phyloP scores from a whole-genome alignment of 2,329 filamentous ascomycete genomes.

The Chalara sp. region DNA sequence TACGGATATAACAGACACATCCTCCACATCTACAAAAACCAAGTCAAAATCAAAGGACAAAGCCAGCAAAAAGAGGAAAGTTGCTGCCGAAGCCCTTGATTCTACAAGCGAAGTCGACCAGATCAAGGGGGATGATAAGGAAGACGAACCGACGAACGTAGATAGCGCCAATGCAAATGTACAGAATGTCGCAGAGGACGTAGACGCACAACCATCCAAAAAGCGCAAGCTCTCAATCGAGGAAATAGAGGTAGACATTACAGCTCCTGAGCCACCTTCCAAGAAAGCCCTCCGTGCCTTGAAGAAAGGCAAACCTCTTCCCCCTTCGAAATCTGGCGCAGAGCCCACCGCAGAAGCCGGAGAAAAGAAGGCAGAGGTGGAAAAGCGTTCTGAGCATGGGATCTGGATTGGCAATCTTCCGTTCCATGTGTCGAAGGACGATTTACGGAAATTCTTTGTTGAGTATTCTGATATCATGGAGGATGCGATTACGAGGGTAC shows the following conservation, averaged over 20 bases:
- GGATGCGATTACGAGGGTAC: conserved; percentile 71
- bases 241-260: conserved; percentile 84
- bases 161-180: not conserved
- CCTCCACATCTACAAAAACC: conserved; percentile 5
- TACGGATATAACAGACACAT: not conserved
- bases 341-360: conserved; percentile 19
- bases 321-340: conserved; percentile 35
- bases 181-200: not conserved
- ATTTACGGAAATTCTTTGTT: conserved; percentile 75
- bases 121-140: not conserved
- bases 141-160: not conserved
- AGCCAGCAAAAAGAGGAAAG: conserved; percentile 24
- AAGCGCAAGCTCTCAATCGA: conserved; percentile 65
- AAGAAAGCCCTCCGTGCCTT: conserved; percentile 87
- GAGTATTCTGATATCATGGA: conserved; percentile 61
- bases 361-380: conserved; percentile 32
- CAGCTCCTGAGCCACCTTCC: conserved; percentile 85
- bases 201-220: conserved; percentile 20
- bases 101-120: not conserved
- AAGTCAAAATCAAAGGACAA: conserved; percentile 22
- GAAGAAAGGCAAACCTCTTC: conserved; percentile 70
- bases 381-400: conserved; percentile 68
- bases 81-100: not conserved
- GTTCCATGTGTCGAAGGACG: conserved; percentile 69
- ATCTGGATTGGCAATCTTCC: conserved; percentile 95